These are phyloP conservation scores for Lithospermum erythrorhizon DNA, from an alignment of 257 asterid species.

Conservation along the genomic window DNA sequence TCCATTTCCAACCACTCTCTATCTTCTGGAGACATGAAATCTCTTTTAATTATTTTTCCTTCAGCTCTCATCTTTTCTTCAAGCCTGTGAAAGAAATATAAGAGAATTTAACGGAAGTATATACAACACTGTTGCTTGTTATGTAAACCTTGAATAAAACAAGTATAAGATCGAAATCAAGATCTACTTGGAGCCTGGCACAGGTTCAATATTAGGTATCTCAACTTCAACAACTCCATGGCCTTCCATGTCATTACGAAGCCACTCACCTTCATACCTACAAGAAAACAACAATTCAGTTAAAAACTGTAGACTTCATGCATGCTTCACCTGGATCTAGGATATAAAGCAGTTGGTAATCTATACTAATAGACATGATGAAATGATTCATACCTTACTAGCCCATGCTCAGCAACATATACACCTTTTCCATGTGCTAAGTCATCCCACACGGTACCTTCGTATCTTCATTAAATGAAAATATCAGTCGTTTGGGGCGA, in stretches of 20 bases:
- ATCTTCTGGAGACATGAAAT: conserved; percentile 91
- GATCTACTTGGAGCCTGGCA: conserved; percentile 88
- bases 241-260: conserved; percentile 91
- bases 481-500: conserved; percentile 1
- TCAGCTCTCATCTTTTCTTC: conserved; percentile 92
- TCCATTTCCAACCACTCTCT: conserved; percentile 95
- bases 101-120: conserved; percentile 7
- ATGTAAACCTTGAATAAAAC: conserved; percentile 2
- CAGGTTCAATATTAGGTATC: conserved; percentile 65
- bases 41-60: conserved; percentile 70
- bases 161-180: conserved; percentile 5
- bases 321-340: not conserved
- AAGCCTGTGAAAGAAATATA: conserved; percentile 40
- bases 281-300: conserved; percentile 3
- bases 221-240: conserved; percentile 99
- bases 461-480: conserved; percentile 52
- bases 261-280: conserved; percentile 99
- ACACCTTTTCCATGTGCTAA: conserved; percentile 98
- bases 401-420: conserved; percentile 68
- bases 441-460: conserved; percentile 99
- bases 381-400: conserved; percentile 57
- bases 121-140: conserved; percentile 9
- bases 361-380: not conserved
- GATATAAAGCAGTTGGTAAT: not conserved
- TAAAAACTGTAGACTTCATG: not conserved